Base-by-base conservation (phyloP, 2,329 filamentous ascomycete species). In the Exophiala sp. region DNA sequence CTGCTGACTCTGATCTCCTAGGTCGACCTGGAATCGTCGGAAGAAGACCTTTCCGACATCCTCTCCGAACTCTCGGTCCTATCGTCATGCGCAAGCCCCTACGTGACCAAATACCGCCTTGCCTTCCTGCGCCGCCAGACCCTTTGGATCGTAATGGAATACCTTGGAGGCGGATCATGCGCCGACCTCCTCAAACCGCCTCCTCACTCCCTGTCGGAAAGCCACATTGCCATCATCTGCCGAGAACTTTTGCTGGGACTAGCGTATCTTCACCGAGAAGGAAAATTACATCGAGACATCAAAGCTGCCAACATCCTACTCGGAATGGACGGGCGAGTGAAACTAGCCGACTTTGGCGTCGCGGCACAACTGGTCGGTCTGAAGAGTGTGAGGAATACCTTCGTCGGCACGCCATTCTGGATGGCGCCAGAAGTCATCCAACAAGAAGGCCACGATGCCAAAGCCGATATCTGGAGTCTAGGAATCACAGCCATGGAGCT, bases 91-190 rank as follows among this genome's bases (percentile, higher is more conserved):
- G 96, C 90, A 66, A 57, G 50, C n/a, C 85, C 86, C 41, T 94
- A 86, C 68, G 89, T 98, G 60, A 97, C 93, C 13, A 87, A 95
- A 66, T 98, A 98, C 76, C 94, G 90, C 67, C 86, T 88, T 18
- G 96, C 90, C 65, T 98, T 97, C 68, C 79, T 97, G n/a, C 82
- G 88, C 60, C 93, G 93, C 21, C 86, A 90, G 66, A 98, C 97
- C 71, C 74, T 98, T 74, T 98, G 93, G 93, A 98, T 98, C 65
- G 88, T 97, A 51, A 98, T 98, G 93, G 93, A 98, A 69, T 98
- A 86, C 65, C 74, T 98, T 9, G 93, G 93, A 4, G 93, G 93
- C 57, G 93, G 93, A 34, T 97, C 93, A 14, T 96, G 93, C 66
- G 77, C 96, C 58, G 93, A 98, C 67, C 69, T 98, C 74, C 87